Evolutionary conservation across 2,329 filamentous ascomycete genomes (phyloP).

Genomic region (Fusarium marasasianum): DNA sequence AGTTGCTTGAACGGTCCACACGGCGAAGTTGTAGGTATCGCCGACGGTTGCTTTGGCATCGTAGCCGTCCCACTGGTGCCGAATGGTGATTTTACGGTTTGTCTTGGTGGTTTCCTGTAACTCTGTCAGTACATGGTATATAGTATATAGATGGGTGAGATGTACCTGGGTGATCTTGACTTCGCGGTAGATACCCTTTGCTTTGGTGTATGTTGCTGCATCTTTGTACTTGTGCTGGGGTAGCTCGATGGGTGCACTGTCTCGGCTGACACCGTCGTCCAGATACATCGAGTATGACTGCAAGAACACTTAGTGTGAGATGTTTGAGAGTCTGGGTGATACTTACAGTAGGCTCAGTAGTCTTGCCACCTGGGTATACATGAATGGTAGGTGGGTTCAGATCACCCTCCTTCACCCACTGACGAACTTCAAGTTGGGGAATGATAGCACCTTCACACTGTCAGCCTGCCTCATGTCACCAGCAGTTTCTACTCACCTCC

Average conservation of each 20-base stretch:
- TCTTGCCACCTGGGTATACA: background rate
- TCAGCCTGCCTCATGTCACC: background rate
- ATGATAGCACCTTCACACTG: background rate
- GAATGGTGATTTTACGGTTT: background rate
- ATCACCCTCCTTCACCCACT: background rate
- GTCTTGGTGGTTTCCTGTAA: background rate
- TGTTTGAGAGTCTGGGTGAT: fast-evolving
- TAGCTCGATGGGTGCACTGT: background rate
- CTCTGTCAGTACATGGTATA: fast-evolving
- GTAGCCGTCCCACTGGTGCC: background rate
- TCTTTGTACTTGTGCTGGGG: background rate
- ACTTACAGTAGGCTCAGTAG: background rate
- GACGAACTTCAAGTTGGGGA: background rate
- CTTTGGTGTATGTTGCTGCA: background rate
- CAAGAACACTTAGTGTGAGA: background rate
- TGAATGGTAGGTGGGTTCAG: background rate
- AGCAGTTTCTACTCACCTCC: fast-evolving
- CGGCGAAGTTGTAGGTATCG: background rate
- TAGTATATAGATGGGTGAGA: fast-evolving
- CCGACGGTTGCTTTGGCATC: background rate
- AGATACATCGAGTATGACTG: slow-evolving; percentile 4
- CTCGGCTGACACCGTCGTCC: background rate
- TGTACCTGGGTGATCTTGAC: background rate
- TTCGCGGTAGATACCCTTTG: background rate
- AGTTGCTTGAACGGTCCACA: background rate